Conservation (phyloP, 129 eudicot genomes). For the Rutidosis leptorrhynchoides region DNA sequence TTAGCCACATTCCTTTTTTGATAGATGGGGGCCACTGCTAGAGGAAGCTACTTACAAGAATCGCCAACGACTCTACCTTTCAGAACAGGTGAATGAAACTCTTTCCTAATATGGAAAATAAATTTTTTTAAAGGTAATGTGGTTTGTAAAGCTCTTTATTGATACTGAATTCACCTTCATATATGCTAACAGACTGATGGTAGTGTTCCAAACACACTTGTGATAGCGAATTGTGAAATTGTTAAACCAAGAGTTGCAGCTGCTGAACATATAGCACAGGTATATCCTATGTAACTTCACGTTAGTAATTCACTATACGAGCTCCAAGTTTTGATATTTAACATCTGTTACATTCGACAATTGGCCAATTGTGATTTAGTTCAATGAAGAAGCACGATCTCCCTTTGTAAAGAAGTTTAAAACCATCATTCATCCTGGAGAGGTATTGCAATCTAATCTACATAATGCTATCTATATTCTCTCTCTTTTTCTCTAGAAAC, state of each 20-base stretch:
- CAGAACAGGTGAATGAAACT: constrained; percentile 68
- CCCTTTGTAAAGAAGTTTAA: constrained; percentile 91
- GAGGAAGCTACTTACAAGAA: constrained; percentile 94
- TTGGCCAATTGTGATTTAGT: constrained; percentile 39
- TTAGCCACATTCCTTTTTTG: neutral
- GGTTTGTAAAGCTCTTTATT: neutral
- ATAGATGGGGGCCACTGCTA: constrained; percentile 81
- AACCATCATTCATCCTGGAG: constrained; percentile 96
- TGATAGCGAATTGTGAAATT: constrained; percentile 88
- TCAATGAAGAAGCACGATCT: constrained; percentile 91
- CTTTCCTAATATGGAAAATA: neutral
- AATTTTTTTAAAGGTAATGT: neutral
- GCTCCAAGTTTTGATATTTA: constrained; percentile 12
- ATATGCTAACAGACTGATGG: constrained; percentile 71
- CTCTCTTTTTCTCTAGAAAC: neutral
- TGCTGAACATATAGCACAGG: constrained; percentile 95
- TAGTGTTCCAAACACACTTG: constrained; percentile 89
- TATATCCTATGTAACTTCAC: constrained; percentile 12
- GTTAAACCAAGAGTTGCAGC: constrained; percentile 97
- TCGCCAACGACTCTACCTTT: constrained; percentile 88
- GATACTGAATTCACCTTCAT: neutral
- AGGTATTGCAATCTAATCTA: constrained; percentile 45
- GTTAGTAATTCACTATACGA: neutral
- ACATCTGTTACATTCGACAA: neutral
- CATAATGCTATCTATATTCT: neutral